A percentile compares a stretch with the other conserved stretches of the same genome.
Conservation (phyloP, 2,329 filamentous ascomycete genomes). For the Fusarium staphyleae region DNA sequence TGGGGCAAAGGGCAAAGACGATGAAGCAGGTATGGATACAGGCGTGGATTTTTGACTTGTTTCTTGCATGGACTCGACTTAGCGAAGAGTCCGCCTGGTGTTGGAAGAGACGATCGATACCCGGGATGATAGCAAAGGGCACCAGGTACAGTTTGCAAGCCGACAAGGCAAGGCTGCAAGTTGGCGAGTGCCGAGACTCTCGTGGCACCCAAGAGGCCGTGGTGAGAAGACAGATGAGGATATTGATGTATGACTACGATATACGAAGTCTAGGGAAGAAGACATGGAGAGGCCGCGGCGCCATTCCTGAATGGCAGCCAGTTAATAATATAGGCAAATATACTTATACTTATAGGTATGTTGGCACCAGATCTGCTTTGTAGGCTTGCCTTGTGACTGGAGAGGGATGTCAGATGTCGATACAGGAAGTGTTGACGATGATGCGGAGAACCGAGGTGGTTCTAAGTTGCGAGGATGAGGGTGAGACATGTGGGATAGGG, state of each 20-base stretch:
- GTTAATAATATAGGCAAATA: slow-evolving; percentile 36
- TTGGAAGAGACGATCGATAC: slow-evolving; percentile 38
- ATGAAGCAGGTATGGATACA: slow-evolving; percentile 27
- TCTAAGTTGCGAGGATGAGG: not conserved
- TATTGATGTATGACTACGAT: slow-evolving; percentile 29
- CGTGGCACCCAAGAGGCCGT: slow-evolving; percentile 8
- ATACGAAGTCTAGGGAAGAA: slow-evolving; percentile 11
- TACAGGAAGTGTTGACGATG: not conserved
- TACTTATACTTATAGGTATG: slow-evolving; percentile 15
- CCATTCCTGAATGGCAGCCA: slow-evolving; percentile 11
- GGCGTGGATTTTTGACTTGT: slow-evolving; percentile 33
- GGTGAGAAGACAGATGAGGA: slow-evolving; percentile 18
- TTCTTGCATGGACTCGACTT: slow-evolving; percentile 38
- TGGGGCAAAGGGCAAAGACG: slow-evolving; percentile 12
- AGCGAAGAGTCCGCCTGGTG: slow-evolving; percentile 33
- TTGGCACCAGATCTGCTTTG: slow-evolving; percentile 1
- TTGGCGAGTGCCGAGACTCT: slow-evolving; percentile 11
- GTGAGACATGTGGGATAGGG: slow-evolving; percentile 21
- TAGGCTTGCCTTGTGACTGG: not conserved
- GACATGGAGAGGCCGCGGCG: slow-evolving; percentile 8
- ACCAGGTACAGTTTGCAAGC: slow-evolving; percentile 26
- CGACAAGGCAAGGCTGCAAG: slow-evolving; percentile 23
- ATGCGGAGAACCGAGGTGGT: slow-evolving; percentile 19
- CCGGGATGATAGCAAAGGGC: slow-evolving; percentile 34
- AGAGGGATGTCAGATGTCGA: too few relatives aligned